Evolutionary conservation across 2,329 filamentous ascomycete species (phyloP).

Genomic region (Xylariaceae sp.): DNA sequence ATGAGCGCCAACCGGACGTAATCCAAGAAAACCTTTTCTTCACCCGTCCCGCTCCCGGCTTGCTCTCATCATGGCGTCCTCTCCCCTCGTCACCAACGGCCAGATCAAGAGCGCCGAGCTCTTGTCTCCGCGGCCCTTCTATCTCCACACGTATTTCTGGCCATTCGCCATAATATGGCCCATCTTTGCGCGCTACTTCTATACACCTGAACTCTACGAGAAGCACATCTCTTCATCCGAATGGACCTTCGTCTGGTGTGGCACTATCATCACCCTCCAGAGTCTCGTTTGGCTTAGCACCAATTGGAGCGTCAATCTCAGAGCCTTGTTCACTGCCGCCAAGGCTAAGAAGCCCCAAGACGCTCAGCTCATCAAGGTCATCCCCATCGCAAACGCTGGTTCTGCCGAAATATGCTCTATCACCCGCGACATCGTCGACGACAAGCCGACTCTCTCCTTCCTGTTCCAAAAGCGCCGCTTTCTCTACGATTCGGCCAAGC

Average conservation of each 20-base stretch:
- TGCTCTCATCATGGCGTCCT: slow-evolving; percentile 14
- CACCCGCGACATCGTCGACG: slow-evolving; percentile 66
- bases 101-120: slow-evolving; percentile 86
- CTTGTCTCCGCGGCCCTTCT: slow-evolving; percentile 75
- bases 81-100: slow-evolving; percentile 77
- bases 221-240: slow-evolving; percentile 88
- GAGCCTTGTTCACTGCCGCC: slow-evolving; percentile 73
- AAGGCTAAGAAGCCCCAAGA: slow-evolving; percentile 63
- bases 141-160: slow-evolving; percentile 86
- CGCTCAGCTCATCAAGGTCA: slow-evolving; percentile 84
- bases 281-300: slow-evolving; percentile 90
- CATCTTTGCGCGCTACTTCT: slow-evolving; percentile 80
- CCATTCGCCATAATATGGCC: slow-evolving; percentile 92
- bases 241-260: slow-evolving; percentile 96
- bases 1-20: slow-evolving; percentile 14
- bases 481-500: slow-evolving; percentile 66
- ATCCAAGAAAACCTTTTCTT: not conserved
- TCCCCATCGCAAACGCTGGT: slow-evolving; percentile 85
- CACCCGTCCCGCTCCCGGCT: not conserved
- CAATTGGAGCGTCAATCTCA: slow-evolving; percentile 91
- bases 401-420: slow-evolving; percentile 81
- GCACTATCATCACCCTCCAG: slow-evolving; percentile 80
- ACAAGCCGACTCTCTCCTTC: slow-evolving; percentile 76
- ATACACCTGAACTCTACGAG: slow-evolving; percentile 77
- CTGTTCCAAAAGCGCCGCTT: slow-evolving; percentile 98